These are phyloP conservation scores for Vitis amurensis DNA, from an alignment of 164 flowering plant species.

Conservation along the genomic window DNA sequence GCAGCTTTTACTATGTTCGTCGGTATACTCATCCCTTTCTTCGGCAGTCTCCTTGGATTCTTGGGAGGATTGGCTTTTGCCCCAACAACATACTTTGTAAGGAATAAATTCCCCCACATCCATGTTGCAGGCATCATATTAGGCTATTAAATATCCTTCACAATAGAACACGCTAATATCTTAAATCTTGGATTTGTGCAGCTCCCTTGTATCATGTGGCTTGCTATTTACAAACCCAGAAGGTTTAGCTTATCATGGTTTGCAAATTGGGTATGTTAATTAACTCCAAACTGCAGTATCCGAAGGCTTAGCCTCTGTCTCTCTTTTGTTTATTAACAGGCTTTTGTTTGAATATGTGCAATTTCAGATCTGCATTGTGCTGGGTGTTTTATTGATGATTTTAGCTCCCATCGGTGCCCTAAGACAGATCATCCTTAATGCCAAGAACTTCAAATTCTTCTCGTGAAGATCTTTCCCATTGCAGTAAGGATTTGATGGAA, in stretches of 20 bases:
- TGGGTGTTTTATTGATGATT: constrained; percentile 36
- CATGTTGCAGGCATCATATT: not conserved
- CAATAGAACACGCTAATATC: not conserved
- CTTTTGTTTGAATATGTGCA: not conserved
- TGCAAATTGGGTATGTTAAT: constrained; percentile 37
- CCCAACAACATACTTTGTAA: constrained; percentile 50
- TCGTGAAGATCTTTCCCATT: constrained; percentile 19
- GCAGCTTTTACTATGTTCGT: constrained; percentile 43
- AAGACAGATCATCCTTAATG: constrained; percentile 29
- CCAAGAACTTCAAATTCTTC: constrained; percentile 32
- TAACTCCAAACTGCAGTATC: too few species aligned
- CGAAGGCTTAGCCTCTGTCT: too few species aligned
- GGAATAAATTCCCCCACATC: constrained; percentile 2
- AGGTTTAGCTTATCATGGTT: constrained; percentile 43
- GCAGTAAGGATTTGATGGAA: too few species aligned
- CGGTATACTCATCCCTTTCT: constrained; percentile 41
- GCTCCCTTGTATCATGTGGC: constrained; percentile 61
- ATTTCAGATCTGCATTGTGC: constrained; percentile 35
- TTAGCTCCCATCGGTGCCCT: constrained; percentile 41
- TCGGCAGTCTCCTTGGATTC: constrained; percentile 38
- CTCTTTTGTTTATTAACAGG: not conserved
- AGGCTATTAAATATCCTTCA: too few species aligned
- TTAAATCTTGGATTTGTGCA: constrained; percentile 8
- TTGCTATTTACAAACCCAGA: constrained; percentile 39
- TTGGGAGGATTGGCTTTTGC: constrained; percentile 46